Base-by-base conservation (phyloP, 2,329 filamentous ascomycete genomes). In the Falciphora oryzae region DNA sequence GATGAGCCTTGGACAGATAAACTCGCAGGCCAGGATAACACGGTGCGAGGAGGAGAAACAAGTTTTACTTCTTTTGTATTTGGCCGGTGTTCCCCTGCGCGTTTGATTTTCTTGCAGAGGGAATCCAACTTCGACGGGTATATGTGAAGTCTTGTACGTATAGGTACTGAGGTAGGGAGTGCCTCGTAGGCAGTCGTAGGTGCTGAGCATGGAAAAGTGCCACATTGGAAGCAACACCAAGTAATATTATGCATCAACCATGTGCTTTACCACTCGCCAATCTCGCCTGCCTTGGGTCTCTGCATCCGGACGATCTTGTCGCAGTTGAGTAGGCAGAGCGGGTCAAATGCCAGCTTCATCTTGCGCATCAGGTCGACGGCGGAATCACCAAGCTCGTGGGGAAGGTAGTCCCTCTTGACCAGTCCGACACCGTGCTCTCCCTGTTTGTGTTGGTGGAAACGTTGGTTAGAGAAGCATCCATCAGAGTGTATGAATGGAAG, bases 331-430 rank as follows among this genome's bases (percentile, higher is more conserved):
- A 90, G 75, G 69, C 84, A 89, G 38, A 92, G 78, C 3, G 91
- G 91, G 75, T 95, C 92, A 68, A 93, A 89, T 0, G 91, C 89
- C 70, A 87, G 82, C 80, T 95, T 95, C 74, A 94, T 86, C 88
- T 89, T 91, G 76, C 91, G 85, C 91, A 96, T 96, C 28, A 89
- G 82, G 77, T 93, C 90, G 11, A 96, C 90, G 0, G 91, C 92
- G 16, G 77, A 80, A 74, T 86, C 80, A 16, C 91, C 90, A 57
- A 95, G 79, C 77, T 96, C 91, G 72, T 93, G 89, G 13, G 86
- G 82, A 58, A 96, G 81, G 72, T 94, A 94, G 73, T 95, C 91
- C 69, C 91, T 82, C 84, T 96, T 96, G 65, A 94, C 89, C 61
- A 96, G 79, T 8, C 91, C 91, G 63, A 95, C 88, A 57, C 91